Evolutionary conservation across 208 protist genomes (phyloP), one percentile per base, ranked within the genome.

Genomic region (Naegleria gruberi): DNA sequence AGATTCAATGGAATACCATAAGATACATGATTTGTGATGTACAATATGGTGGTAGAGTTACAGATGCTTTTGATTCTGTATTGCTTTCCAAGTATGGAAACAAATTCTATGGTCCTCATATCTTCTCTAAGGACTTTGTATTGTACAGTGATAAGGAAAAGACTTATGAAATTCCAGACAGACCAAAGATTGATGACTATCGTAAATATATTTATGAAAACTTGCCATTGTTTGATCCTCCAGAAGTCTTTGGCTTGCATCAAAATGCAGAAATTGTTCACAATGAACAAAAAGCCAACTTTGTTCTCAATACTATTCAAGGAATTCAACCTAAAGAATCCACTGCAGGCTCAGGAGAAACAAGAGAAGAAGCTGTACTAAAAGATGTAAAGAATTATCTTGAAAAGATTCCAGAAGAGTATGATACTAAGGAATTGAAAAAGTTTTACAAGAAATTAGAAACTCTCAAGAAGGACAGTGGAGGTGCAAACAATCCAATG

Each of bases 11-110:
- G 94, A 92, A 45, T 42, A 97, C 95, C 7, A 92, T 98, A 23
- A 91, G 93, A 23, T 97, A 97, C 92, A 96, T 97, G 93, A 92
- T 98, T 43, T 93, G 93, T 90, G 96, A 98, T 84, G 95, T 97
- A n/a, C 94, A 97, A 86, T 98, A 98, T 91, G 96, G 96, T 40
- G 96, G 96, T 17, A 89, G 95, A 83, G 94, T 98, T 83, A 97
- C 96, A 8, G 95, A 97, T 90, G 94, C 97, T 73, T 96, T 90
- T 82, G 96, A 98, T 89, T 44, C 90, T 34, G 90, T 92, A 65
- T 89, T 97, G 2, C 92, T 97, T 73, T 95, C 92, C 77, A 94
- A 94, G 19, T 96, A 95, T 90, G 94, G 92, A 7, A 91, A 94
- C 74, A 84, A 90, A 74, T 97, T 93, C 92, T 90, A 97, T 30